Conservation (phyloP, 2,329 filamentous ascomycete species). For the Trichophyton rubrum region DNA sequence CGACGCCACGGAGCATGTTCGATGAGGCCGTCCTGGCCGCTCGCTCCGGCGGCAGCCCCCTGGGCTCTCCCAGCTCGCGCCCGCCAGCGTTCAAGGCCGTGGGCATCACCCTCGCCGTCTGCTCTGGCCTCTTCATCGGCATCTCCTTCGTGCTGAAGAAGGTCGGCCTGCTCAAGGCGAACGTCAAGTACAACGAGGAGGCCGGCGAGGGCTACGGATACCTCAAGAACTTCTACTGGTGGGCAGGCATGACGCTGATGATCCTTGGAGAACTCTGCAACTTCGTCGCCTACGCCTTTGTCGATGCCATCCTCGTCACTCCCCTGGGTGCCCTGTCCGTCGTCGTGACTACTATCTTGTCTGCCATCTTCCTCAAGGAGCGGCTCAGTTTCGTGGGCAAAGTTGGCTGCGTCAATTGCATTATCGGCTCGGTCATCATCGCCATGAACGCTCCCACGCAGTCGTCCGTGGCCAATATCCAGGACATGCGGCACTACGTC, state of each 20-base stretch:
- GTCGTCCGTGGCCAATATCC: constrained; percentile 72
- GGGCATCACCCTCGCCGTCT: constrained; percentile 72
- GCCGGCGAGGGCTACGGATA: constrained; percentile 96
- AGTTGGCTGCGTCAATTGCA: constrained; percentile 88
- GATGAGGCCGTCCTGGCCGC: constrained; percentile 4
- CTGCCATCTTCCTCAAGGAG: constrained; percentile 91
- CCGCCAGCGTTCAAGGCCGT: constrained; percentile 65
- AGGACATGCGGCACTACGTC: constrained; percentile 83
- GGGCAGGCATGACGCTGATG: constrained; percentile 92
- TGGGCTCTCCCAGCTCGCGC: constrained; percentile 22
- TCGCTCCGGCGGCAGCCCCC: constrained; percentile 17
- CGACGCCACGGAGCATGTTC: not conserved
- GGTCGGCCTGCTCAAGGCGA: constrained; percentile 76
- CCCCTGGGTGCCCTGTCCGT: constrained; percentile 83
- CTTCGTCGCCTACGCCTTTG: constrained; percentile 92
- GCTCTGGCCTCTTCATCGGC: constrained; percentile 85
- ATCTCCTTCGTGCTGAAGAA: constrained; percentile 95
- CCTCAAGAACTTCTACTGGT: constrained; percentile 91
- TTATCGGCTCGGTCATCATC: constrained; percentile 85
- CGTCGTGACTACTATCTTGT: constrained; percentile 81
- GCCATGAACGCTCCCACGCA: constrained; percentile 83
- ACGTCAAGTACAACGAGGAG: constrained; percentile 90
- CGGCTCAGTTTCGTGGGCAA: constrained; percentile 90
- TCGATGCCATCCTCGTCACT: constrained; percentile 89
- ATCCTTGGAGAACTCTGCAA: constrained; percentile 94